Conservation (phyloP, 1,284 basidiomycete genomes). For the Omphalotus olearius region DNA sequence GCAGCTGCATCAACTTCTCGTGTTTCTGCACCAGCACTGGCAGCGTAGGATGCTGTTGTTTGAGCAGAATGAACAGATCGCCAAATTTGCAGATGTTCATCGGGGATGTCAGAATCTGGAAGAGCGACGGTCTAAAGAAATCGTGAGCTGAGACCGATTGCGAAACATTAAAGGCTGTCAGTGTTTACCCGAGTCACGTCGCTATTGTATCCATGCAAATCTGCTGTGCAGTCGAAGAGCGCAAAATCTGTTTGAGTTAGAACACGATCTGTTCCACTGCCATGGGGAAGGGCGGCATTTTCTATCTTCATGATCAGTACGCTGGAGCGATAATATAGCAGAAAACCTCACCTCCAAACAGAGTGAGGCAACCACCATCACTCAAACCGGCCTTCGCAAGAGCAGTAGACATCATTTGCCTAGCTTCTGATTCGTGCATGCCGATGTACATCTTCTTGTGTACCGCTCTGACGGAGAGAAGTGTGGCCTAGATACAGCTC, state of each 20-base stretch:
- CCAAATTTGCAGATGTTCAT: conserved; percentile 62
- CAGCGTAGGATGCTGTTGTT: conserved; percentile 44
- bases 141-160: not conserved
- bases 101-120: conserved; percentile 48
- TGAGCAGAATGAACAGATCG: conserved; percentile 65
- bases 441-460: conserved; percentile 62
- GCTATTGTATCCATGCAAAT: conserved; percentile 69
- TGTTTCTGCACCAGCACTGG: conserved; percentile 47
- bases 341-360: conserved; percentile 67
- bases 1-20: conserved; percentile 64
- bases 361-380: conserved; percentile 56
- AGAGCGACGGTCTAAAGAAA: conserved; percentile 64
- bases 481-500: conserved; percentile 50
- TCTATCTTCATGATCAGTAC: conserved; percentile 36
- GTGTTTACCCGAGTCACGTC: conserved; percentile 78
- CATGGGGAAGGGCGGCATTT: conserved; percentile 84
- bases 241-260: conserved; percentile 60
- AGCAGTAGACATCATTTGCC: conserved; percentile 49
- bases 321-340: not conserved
- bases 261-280: conserved; percentile 63
- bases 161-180: conserved; percentile 5
- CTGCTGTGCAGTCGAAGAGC: conserved; percentile 75
- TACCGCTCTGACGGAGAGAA: conserved; percentile 70
- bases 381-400: conserved; percentile 55
- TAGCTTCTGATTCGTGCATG: conserved; percentile 71